phyloP scores from a whole-genome alignment of 2,329 filamentous ascomycete genomes.

The Fusarium burgessii region DNA sequence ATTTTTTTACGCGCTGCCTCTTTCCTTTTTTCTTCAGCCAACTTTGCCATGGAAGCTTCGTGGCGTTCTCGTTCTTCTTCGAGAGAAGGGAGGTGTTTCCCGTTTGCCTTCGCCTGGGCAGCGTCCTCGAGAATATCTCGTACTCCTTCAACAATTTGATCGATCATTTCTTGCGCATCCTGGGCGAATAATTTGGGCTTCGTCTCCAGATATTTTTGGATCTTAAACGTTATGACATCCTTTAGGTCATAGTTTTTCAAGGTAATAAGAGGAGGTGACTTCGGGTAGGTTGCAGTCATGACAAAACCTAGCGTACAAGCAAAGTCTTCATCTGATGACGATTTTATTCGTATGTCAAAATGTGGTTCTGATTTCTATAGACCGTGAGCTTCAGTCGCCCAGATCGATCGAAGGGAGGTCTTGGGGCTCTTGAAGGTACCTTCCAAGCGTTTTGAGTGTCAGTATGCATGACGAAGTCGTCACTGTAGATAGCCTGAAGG shows the following conservation, averaged over 20 bases:
- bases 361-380: slow-evolving; percentile 80
- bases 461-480: slow-evolving; percentile 84
- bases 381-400: slow-evolving; percentile 38
- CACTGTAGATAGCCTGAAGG: slow-evolving; percentile 87
- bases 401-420: background rate
- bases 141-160: slow-evolving; percentile 75
- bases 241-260: slow-evolving; percentile 75
- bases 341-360: slow-evolving; percentile 83
- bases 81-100: slow-evolving; percentile 82
- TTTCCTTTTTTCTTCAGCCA: slow-evolving; percentile 68
- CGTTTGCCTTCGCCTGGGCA: slow-evolving; percentile 79
- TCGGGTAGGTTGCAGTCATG: slow-evolving; percentile 91
- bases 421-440: slow-evolving; percentile 59
- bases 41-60: slow-evolving; percentile 75
- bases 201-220: slow-evolving; percentile 72
- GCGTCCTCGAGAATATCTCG: slow-evolving; percentile 87
- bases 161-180: slow-evolving; percentile 69
- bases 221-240: slow-evolving; percentile 76
- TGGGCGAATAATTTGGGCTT: slow-evolving; percentile 66
- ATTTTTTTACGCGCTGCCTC: slow-evolving; percentile 65
- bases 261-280: slow-evolving; percentile 78
- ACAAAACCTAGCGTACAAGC: slow-evolving; percentile 80
- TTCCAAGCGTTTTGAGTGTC: slow-evolving; percentile 85
- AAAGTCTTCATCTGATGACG: slow-evolving; percentile 78
- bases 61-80: slow-evolving; percentile 90